Evolutionary conservation across 306 rosid genomes (phyloP).

Genomic region (Lagenaria siceraria): DNA sequence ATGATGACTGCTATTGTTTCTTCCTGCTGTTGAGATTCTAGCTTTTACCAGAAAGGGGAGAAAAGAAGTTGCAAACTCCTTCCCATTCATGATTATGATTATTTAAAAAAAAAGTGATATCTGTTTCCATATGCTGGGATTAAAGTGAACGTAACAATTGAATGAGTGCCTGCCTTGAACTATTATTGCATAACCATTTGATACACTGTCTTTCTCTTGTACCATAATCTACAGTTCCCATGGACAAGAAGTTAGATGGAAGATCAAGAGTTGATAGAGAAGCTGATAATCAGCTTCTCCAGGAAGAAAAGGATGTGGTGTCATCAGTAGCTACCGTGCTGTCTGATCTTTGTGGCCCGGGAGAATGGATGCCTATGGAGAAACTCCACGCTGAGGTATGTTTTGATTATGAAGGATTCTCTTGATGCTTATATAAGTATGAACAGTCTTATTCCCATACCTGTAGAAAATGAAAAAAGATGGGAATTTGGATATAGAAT

Average conservation of each 20-base stretch:
- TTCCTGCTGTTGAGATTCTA: background rate
- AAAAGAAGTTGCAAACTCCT: background rate
- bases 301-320: slow-evolving; percentile 97
- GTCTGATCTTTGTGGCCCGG: slow-evolving; percentile 97
- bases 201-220: background rate
- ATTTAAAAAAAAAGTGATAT: background rate
- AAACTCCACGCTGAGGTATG: slow-evolving; percentile 85
- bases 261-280: slow-evolving; percentile 87
- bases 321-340: slow-evolving; percentile 97
- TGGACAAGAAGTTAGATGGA: slow-evolving; percentile 82
- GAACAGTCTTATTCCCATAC: background rate
- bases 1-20: background rate
- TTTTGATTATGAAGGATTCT: slow-evolving; percentile 8
- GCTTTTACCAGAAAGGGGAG: background rate
- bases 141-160: background rate
- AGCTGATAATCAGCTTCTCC: slow-evolving; percentile 76
- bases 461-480: background rate
- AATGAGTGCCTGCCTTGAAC: background rate
- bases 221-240: slow-evolving; percentile 11
- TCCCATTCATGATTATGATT: background rate
- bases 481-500: background rate
- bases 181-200: background rate
- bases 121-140: background rate
- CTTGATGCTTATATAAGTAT: background rate
- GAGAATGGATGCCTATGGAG: slow-evolving; percentile 99